Conservation (phyloP, 768 basidiomycete genomes). For the Tylopilus balloui region DNA sequence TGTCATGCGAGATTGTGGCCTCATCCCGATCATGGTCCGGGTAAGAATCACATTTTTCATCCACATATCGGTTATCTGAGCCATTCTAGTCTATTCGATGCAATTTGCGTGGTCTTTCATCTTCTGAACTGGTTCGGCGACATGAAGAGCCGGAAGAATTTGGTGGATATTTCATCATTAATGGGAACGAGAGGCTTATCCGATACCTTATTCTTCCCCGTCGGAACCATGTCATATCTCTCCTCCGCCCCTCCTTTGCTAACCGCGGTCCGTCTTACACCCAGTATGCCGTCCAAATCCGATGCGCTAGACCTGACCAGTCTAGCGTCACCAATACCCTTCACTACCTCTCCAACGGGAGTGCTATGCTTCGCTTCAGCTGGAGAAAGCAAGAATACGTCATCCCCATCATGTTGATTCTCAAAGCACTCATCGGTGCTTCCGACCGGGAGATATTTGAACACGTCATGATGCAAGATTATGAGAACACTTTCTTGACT, state of each 20-base stretch:
- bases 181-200: slow-evolving; percentile 98
- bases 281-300: slow-evolving; percentile 89
- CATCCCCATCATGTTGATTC: slow-evolving; percentile 92
- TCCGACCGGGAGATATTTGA: slow-evolving; percentile 97
- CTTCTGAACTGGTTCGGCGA: slow-evolving; percentile 78
- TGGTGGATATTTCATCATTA: slow-evolving; percentile 97
- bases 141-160: slow-evolving; percentile 99
- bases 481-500: slow-evolving; percentile 94
- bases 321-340: slow-evolving; percentile 91
- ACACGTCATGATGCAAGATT: slow-evolving; percentile 94
- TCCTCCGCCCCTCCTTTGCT: slow-evolving; percentile 84
- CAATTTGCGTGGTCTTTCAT: slow-evolving; percentile 81
- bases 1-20: slow-evolving; percentile 79
- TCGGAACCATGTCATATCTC: slow-evolving; percentile 90
- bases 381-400: slow-evolving; percentile 99
- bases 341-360: slow-evolving; percentile 96
- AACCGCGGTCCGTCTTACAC: slow-evolving; percentile 96
- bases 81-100: slow-evolving; percentile 75
- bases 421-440: slow-evolving; percentile 88
- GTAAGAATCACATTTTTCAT: slow-evolving; percentile 44
- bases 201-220: slow-evolving; percentile 96
- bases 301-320: slow-evolving; percentile 91
- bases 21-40: slow-evolving; percentile 95
- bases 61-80: slow-evolving; percentile 1
- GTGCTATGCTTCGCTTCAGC: slow-evolving; percentile 92